phyloP scores from a whole-genome alignment of 345 rosid genomes.

The Gossypium turneri region DNA sequence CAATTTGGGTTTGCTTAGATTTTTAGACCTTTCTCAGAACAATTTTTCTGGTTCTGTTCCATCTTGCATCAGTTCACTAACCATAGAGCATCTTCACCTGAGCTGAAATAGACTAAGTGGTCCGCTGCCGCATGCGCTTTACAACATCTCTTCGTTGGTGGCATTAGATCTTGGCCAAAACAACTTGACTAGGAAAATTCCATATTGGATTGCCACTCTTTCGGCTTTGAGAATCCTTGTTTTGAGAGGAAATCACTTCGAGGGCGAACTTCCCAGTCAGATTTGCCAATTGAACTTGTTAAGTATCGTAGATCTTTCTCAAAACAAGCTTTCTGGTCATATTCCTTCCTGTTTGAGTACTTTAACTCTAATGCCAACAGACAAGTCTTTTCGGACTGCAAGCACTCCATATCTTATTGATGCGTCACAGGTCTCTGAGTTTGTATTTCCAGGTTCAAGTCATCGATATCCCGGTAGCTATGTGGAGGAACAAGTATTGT shows the following conservation, averaged over 20 bases:
- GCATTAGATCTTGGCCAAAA: slow-evolving; percentile 19
- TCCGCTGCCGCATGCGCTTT: background rate
- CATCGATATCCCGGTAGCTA: background rate
- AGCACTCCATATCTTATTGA: background rate
- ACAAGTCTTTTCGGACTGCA: background rate
- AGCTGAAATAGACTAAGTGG: background rate
- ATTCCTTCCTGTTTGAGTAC: background rate
- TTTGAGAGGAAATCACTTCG: slow-evolving; percentile 20
- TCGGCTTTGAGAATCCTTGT: slow-evolving; percentile 15
- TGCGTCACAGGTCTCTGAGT: background rate
- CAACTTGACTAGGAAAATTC: slow-evolving; percentile 12
- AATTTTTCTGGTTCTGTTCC: background rate
- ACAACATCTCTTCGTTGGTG: slow-evolving; percentile 6
- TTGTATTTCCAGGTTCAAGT: too few relatives aligned
- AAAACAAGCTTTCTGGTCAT: background rate
- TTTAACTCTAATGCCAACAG: background rate
- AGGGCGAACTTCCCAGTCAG: slow-evolving; percentile 18
- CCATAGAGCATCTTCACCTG: background rate
- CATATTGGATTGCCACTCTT: background rate
- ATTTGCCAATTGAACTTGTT: slow-evolving; percentile 15
- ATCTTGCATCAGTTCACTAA: background rate
- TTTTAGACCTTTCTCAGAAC: slow-evolving; percentile 22
- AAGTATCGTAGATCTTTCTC: slow-evolving; percentile 16
- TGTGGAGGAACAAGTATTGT: background rate
- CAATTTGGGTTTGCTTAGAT: fast-evolving